These are phyloP conservation scores for Histomonas meleagridis DNA, from an alignment of 208 protist genomes.

Conservation along the genomic window DNA sequence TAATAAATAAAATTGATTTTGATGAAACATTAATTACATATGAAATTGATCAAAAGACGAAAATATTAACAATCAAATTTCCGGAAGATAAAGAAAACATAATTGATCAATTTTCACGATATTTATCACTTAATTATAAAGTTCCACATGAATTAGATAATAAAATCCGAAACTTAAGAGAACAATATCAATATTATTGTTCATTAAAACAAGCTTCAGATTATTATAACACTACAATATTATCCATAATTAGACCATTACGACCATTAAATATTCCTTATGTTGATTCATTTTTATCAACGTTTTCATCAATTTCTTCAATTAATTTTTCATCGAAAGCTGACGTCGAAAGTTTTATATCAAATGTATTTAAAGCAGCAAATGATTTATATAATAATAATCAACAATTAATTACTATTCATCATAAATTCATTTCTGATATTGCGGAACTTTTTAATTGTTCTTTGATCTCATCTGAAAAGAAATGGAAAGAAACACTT, in stretches of 20 bases:
- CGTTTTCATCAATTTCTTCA: neutral
- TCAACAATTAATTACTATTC: neutral
- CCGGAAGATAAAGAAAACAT: neutral
- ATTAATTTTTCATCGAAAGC: neutral
- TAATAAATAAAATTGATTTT: neutral
- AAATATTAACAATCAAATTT: neutral
- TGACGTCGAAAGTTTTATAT: neutral
- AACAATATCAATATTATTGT: neutral
- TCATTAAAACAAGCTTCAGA: neutral
- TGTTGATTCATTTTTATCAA: neutral
- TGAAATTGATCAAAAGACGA: neutral
- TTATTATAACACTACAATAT: neutral
- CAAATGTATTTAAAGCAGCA: neutral
- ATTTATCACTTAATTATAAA: neutral
- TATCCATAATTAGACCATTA: neutral
- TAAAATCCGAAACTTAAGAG: neutral
- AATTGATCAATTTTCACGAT: neutral
- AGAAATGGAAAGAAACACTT: constrained; percentile 13
- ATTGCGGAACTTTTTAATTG: neutral
- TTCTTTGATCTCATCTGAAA: neutral
- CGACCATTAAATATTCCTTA: neutral
- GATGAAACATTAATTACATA: neutral
- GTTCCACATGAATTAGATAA: neutral
- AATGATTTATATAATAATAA: constrained; percentile 27
- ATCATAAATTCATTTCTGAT: constrained; percentile 7